Base-by-base conservation (phyloP, 805 yeast genomes). In the Starmerella sp. region DNA sequence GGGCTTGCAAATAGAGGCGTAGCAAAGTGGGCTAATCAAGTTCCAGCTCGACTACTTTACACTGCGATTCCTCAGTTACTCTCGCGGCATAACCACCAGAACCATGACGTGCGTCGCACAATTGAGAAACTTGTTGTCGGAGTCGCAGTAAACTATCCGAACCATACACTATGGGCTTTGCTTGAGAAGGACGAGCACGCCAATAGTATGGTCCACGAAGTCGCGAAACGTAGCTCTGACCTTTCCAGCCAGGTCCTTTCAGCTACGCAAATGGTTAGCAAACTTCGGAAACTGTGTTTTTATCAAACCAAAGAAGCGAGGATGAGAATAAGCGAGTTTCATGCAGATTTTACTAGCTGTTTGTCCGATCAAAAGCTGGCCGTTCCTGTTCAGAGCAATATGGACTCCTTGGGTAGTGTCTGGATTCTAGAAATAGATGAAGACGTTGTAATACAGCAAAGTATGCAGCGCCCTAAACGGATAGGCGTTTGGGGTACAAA, bases 401-500 rank as follows among this genome's bases (percentile, higher is more conserved):
- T 65, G 67, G 52, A 57, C 37, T 51, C 62, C 0, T 48, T 57
- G 15, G 57, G 51, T 28, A 48, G 50, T 13, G 60, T 58, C 0
- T 43, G 47, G 5, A 77, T 88, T 0, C 82, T 82, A 60, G 76
- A 75, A 29, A 80, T 90, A 65, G 86, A 84, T 8, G 80, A 82
- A 41, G 72, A 73, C 9, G 95, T 86, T 9, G 78, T 76, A 49
- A 77, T 93, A 9, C 79, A 89, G 69, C 73, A 80, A 29, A 91
- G 97, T 0, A 75, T 93, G 70, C 97, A 90, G 67, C 81, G 79
- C 70, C 99, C 98, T 0, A 79, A 87, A 62, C 82, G 86, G 60
- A 72, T 93, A 8, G 79, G 79, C 13, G 71, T 91, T 3, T 68
- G 79, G 41, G 98, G 97, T 0, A 80, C 86, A 2, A 86, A 91